A percentile compares a stretch with the other conserved stretches of the same genome.
These are phyloP conservation scores for Apiospora koreana DNA, from an alignment of 2,329 filamentous ascomycete genomes.

Conservation along the genomic window DNA sequence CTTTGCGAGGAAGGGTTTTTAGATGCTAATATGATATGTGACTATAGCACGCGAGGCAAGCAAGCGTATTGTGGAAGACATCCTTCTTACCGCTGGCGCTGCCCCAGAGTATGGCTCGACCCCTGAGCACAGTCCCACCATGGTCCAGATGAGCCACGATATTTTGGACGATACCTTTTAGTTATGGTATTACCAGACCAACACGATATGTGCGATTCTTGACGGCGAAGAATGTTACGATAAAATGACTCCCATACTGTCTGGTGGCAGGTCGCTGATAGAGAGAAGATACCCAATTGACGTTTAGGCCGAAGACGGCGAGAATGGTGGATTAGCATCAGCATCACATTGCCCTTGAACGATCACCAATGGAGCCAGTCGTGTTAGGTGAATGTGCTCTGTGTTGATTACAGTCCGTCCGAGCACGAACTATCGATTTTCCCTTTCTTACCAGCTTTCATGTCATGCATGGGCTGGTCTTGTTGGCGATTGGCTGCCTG, in stretches of 20 bases:
- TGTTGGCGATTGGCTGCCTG: not conserved
- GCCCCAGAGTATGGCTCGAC: constrained; percentile 49
- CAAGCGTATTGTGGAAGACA: constrained; percentile 77
- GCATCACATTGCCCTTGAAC: not conserved
- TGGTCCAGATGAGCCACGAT: constrained; percentile 66
- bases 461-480: not conserved
- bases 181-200: not conserved
- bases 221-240: not conserved
- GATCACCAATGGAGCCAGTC: not conserved
- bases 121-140: constrained; percentile 62
- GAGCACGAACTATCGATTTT: not conserved
- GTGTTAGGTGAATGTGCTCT: not conserved
- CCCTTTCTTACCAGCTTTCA: not conserved
- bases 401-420: not conserved
- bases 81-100: constrained; percentile 74
- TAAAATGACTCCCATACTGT: not conserved
- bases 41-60: constrained; percentile 73
- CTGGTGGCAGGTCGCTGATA: not conserved
- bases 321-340: not conserved
- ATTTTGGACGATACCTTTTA: constrained; percentile 65
- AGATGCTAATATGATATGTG: constrained; percentile 7
- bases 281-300: constrained; percentile 4
- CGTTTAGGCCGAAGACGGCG: not conserved
- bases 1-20: not conserved
- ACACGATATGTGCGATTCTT: not conserved